phyloP scores from a whole-genome alignment of 495 filamentous ascomycete genomes.

The Xylaria castorea region DNA sequence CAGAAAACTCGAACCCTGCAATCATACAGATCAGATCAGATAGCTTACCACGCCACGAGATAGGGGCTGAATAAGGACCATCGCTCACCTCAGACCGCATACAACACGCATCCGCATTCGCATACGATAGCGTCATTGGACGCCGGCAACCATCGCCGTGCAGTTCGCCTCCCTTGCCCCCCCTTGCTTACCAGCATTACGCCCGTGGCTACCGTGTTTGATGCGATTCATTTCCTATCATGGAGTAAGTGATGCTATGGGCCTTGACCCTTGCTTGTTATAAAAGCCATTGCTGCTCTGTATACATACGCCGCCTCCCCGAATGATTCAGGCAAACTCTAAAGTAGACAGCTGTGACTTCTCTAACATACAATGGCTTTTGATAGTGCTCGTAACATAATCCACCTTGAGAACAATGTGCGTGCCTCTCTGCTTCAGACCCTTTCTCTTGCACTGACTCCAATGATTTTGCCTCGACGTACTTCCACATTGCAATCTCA shows the following conservation, averaged over 20 bases:
- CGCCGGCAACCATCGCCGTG: slow-evolving; percentile 17
- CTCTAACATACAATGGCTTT: slow-evolving; percentile 26
- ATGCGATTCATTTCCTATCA: slow-evolving; percentile 22
- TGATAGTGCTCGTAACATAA: slow-evolving; percentile 29
- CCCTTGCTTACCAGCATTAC: slow-evolving; percentile 9
- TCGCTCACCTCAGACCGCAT: slow-evolving; percentile 8
- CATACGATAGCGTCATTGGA: slow-evolving; percentile 20
- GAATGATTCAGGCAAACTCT: not conserved
- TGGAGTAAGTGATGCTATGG: slow-evolving; percentile 27
- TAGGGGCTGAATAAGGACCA: slow-evolving; percentile 16
- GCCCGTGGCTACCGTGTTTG: slow-evolving; percentile 13
- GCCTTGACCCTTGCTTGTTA: slow-evolving; percentile 1
- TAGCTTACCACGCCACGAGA: slow-evolving; percentile 8
- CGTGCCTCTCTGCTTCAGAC: slow-evolving; percentile 4
- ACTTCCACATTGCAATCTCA: not conserved
- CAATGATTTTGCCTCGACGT: not conserved
- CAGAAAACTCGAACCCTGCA: slow-evolving; percentile 13
- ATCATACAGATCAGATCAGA: slow-evolving; percentile 7
- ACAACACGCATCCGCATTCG: slow-evolving; percentile 1
- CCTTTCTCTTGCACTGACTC: not conserved
- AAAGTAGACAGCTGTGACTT: not conserved
- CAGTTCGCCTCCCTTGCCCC: slow-evolving; percentile 16
- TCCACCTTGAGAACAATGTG: slow-evolving; percentile 29
- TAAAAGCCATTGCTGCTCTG: not conserved
- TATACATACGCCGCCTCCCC: not conserved